These are phyloP conservation scores for Aspergillus biplanus DNA, from an alignment of 495 filamentous ascomycete genomes.

Conservation along the genomic window DNA sequence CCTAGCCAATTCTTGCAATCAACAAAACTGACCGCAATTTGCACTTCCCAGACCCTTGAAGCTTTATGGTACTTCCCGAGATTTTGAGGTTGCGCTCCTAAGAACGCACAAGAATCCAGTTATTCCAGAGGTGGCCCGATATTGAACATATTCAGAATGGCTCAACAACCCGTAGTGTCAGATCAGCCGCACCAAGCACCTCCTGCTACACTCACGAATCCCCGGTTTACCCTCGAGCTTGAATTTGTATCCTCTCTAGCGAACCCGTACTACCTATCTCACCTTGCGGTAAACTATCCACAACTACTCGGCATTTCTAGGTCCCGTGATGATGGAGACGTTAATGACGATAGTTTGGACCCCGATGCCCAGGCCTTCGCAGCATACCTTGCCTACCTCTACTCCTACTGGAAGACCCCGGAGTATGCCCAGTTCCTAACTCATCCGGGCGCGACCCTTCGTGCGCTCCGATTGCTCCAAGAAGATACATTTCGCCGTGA, in stretches of 20 bases:
- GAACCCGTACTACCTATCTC: slow-evolving; percentile 82
- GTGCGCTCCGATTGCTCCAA: slow-evolving; percentile 79
- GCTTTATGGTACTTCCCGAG: neutral
- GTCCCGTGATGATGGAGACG: slow-evolving; percentile 38
- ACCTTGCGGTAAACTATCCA: slow-evolving; percentile 68
- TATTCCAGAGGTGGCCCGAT: neutral
- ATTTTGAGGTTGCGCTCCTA: neutral
- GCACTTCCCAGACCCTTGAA: too few relatives aligned
- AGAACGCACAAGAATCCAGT: neutral
- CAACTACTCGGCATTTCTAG: slow-evolving; percentile 49
- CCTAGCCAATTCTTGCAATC: too few relatives aligned
- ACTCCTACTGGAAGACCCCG: slow-evolving; percentile 80
- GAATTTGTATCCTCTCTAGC: slow-evolving; percentile 87
- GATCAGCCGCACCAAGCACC: slow-evolving; percentile 34
- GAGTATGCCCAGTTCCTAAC: slow-evolving; percentile 80
- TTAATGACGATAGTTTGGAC: slow-evolving; percentile 50
- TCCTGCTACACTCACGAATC: slow-evolving; percentile 46
- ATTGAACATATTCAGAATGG: slow-evolving; percentile 9
- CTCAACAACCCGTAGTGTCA: slow-evolving; percentile 22
- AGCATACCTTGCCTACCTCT: slow-evolving; percentile 79
- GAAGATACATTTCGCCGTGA: slow-evolving; percentile 81
- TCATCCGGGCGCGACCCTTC: slow-evolving; percentile 82
- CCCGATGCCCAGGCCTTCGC: slow-evolving; percentile 68
- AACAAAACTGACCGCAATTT: too few relatives aligned
- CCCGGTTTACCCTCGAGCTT: slow-evolving; percentile 46